phyloP scores from a whole-genome alignment of 1,284 basidiomycete species.

The Cystobasidium slooffiae region DNA sequence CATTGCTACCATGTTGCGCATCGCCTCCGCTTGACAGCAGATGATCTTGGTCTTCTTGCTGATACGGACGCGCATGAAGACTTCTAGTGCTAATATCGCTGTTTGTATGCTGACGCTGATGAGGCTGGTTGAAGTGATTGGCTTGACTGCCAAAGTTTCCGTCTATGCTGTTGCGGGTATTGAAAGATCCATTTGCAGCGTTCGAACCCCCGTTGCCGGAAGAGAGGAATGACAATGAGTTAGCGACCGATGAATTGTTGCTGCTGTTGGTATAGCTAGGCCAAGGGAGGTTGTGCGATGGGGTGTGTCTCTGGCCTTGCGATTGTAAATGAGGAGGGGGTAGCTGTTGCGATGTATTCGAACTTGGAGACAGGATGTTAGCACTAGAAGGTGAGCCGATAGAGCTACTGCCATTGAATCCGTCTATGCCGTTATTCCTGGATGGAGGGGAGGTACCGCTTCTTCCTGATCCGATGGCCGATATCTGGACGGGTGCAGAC shows the following conservation, averaged over 20 bases:
- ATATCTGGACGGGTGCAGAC: not conserved
- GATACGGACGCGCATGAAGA: not conserved
- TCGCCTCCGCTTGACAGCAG: not conserved
- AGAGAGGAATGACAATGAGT: not conserved
- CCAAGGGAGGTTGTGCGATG: conserved; percentile 33
- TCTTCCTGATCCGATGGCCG: conserved; percentile 39
- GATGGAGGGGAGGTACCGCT: conserved; percentile 33
- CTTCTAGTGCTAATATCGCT: not conserved
- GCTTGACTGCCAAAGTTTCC: not conserved
- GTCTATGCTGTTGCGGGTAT: not conserved
- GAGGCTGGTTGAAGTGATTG: conserved; percentile 1
- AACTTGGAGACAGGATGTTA: conserved; percentile 7
- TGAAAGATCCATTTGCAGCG: not conserved
- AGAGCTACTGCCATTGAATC: not conserved
- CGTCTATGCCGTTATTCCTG: conserved; percentile 6
- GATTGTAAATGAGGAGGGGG: not conserved
- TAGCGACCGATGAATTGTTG: not conserved
- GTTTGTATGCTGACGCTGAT: conserved; percentile 3
- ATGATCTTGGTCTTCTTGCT: conserved; percentile 12
- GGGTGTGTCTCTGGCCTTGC: conserved; percentile 5
- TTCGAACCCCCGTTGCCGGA: not conserved
- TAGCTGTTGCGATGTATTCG: conserved; percentile 9
- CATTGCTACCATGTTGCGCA: not conserved
- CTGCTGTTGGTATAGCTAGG: conserved; percentile 17
- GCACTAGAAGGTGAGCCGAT: conserved; percentile 2